Evolutionary conservation across 139 green algal genomes (phyloP).

Genomic region (Coelastrella sp.): DNA sequence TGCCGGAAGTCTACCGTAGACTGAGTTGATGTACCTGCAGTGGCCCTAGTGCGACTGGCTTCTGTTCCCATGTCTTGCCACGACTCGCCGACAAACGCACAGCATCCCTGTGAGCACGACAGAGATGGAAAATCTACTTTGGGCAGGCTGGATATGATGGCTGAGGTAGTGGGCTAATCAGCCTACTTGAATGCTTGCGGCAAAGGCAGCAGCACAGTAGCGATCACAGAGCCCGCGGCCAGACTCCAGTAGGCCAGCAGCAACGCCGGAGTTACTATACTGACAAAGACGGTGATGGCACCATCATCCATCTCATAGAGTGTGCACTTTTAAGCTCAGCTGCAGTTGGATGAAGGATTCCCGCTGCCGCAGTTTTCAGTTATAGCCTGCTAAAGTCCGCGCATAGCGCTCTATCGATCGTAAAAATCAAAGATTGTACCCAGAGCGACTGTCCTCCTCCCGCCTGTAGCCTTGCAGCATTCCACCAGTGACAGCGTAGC

Average conservation of each 20-base stretch:
- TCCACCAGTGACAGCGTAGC: too few relatives aligned
- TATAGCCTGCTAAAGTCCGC: too few relatives aligned
- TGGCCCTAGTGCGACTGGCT: slow-evolving; percentile 56
- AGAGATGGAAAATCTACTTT: background rate
- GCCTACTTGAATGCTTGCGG: slow-evolving; percentile 68
- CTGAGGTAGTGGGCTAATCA: background rate
- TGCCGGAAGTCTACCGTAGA: background rate
- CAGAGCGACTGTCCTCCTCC: too few relatives aligned
- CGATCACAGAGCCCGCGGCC: slow-evolving; percentile 55
- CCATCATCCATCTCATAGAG: too few relatives aligned
- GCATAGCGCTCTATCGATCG: too few relatives aligned
- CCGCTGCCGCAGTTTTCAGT: too few relatives aligned
- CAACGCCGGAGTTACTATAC: background rate
- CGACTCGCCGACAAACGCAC: slow-evolving; percentile 59
- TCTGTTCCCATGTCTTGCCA: slow-evolving; percentile 71
- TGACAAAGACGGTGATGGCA: too few relatives aligned
- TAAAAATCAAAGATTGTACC: too few relatives aligned
- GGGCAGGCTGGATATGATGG: background rate
- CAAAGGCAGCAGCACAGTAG: slow-evolving; percentile 66
- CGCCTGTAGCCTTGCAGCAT: too few relatives aligned
- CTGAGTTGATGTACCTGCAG: slow-evolving; percentile 53
- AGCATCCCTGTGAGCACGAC: slow-evolving; percentile 48
- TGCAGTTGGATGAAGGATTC: too few relatives aligned
- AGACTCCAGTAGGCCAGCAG: slow-evolving; percentile 72
- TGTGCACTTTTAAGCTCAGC: too few relatives aligned